phyloP scores from a whole-genome alignment of 2,329 filamentous ascomycete species.

The Cercospora nicotianae region DNA sequence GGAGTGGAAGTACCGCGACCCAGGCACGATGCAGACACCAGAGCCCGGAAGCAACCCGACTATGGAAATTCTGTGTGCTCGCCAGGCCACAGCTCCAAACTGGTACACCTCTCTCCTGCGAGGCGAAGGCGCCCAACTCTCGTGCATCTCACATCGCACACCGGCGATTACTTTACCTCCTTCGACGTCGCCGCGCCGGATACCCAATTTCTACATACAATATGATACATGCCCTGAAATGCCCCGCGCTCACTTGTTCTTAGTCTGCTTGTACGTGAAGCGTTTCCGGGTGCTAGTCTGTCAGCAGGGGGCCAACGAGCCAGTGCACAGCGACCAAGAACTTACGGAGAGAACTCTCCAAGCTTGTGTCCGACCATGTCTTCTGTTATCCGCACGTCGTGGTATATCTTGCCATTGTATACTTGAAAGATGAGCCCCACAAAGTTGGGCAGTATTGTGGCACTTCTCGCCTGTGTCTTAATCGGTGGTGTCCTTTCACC shows the following conservation, averaged over 20 bases:
- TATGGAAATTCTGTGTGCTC: neutral
- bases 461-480: conserved; percentile 80
- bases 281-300: conserved; percentile 62
- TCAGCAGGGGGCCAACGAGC: conserved; percentile 1
- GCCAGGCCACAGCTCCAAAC: neutral
- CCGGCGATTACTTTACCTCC: neutral
- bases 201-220: neutral
- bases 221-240: neutral
- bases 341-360: conserved; percentile 86
- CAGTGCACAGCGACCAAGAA: conserved; percentile 31
- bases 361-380: conserved; percentile 97
- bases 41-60: neutral
- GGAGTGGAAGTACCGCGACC: neutral
- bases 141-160: neutral
- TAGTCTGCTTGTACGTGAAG: conserved; percentile 68
- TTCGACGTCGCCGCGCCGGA: neutral
- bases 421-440: conserved; percentile 87
- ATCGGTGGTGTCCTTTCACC: conserved; percentile 70
- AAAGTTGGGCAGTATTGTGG: conserved; percentile 89
- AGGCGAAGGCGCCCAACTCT: neutral
- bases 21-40: neutral
- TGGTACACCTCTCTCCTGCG: neutral
- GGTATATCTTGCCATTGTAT: conserved; percentile 86
- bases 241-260: conserved; percentile 58
- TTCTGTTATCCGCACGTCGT: conserved; percentile 80